A percentile compares a stretch with the other conserved stretches of the same genome.
Evolutionary conservation across 768 basidiomycete species (phyloP).

Genomic region (Trichaptum fuscoviolaceum): DNA sequence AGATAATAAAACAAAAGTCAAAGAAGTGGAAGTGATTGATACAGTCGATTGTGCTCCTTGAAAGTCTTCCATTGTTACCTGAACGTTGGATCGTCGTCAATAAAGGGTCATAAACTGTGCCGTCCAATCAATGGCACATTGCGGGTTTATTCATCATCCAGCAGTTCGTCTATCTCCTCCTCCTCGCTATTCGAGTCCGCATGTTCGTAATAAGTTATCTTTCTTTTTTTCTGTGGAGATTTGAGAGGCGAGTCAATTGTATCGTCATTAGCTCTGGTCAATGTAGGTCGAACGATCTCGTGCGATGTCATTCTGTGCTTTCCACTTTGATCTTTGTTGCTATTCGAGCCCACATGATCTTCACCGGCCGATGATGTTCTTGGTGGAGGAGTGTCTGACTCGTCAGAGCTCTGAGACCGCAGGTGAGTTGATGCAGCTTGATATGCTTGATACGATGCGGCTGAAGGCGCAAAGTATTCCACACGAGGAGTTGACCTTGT

Average conservation of each 20-base stretch:
- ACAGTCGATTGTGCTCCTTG: neutral
- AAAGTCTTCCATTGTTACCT: neutral
- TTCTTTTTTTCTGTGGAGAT: neutral
- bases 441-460: neutral
- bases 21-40: neutral
- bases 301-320: neutral
- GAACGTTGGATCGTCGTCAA: neutral
- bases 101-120: neutral
- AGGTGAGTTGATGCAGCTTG: neutral
- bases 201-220: neutral
- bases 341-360: neutral
- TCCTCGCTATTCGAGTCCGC: neutral
- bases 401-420: neutral
- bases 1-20: no score
- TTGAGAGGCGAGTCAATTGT: neutral
- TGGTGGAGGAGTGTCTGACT: neutral
- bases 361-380: neutral
- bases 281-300: neutral
- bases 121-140: neutral
- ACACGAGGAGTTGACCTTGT: neutral
- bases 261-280: neutral
- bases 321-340: neutral
- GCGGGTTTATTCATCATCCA: neutral
- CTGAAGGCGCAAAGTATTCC: neutral
- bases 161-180: neutral